Conservation (phyloP, 2,329 filamentous ascomycete species). For the Claviceps paspali region DNA sequence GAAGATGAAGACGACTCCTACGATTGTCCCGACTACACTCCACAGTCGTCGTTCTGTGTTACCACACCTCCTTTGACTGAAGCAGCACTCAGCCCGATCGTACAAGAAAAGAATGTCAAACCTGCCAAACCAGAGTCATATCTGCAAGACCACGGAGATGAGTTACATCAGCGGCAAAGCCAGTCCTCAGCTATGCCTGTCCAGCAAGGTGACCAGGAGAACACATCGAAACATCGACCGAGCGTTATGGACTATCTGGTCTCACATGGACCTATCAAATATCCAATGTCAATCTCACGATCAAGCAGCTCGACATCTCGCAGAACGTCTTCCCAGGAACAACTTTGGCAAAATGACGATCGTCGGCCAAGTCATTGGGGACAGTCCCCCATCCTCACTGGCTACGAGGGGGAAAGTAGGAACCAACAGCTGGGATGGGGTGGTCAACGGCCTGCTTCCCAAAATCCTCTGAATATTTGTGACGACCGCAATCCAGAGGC, state of each 20-base stretch:
- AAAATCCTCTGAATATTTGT: background rate
- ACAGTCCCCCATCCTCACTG: background rate
- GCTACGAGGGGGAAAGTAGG: slow-evolving; percentile 1
- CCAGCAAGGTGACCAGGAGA: slow-evolving; percentile 1
- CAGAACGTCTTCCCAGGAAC: background rate
- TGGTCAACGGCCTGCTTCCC: background rate
- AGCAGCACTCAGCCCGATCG: background rate
- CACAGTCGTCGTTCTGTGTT: slow-evolving; percentile 4
- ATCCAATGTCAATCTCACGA: slow-evolving; percentile 3
- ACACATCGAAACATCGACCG: slow-evolving; percentile 6
- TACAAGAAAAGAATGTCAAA: slow-evolving; percentile 1
- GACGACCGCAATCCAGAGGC: background rate
- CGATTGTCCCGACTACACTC: background rate
- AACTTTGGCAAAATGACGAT: slow-evolving; percentile 1
- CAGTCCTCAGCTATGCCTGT: slow-evolving; percentile 5
- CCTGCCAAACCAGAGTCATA: slow-evolving; percentile 1
- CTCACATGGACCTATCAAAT: slow-evolving; percentile 5
- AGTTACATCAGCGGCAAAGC: slow-evolving; percentile 1
- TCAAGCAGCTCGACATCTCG: slow-evolving; percentile 3
- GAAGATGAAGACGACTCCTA: slow-evolving; percentile 4
- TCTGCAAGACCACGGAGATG: background rate
- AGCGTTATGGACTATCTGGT: slow-evolving; percentile 10
- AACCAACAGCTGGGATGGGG: slow-evolving; percentile 1
- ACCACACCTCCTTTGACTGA: slow-evolving; percentile 1
- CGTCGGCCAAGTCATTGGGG: background rate